Evolutionary conservation across 352 stramenopile genomes (phyloP).

Genomic region (Pythium myriotylum): DNA sequence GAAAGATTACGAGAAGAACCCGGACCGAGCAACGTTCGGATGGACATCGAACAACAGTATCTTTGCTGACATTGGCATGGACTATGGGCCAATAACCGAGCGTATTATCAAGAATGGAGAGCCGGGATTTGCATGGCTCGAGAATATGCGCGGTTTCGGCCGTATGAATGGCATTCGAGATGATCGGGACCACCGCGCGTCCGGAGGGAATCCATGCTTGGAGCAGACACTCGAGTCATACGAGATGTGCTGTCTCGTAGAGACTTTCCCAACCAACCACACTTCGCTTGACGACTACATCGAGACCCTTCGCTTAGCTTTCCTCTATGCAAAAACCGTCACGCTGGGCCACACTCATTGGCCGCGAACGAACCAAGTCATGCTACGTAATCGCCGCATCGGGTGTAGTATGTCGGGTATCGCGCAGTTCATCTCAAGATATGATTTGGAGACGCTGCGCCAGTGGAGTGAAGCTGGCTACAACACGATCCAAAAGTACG

Average conservation of each 20-base stretch:
- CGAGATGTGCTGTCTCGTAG: conserved; percentile 94
- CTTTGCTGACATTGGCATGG: conserved; percentile 92
- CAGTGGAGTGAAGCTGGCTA: conserved; percentile 90
- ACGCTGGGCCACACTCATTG: conserved; percentile 92
- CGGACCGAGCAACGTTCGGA: conserved; percentile 83
- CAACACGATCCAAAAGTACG: conserved; percentile 71
- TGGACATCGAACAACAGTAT: conserved; percentile 96
- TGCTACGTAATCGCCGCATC: conserved; percentile 92
- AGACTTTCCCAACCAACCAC: conserved; percentile 92
- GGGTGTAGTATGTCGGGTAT: conserved; percentile 93
- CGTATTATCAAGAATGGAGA: conserved; percentile 90
- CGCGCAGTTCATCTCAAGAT: conserved; percentile 89
- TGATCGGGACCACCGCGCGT: conserved; percentile 76
- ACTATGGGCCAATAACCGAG: conserved; percentile 87
- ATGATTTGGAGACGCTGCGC: conserved; percentile 80
- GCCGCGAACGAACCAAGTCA: conserved; percentile 91
- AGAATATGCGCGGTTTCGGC: conserved; percentile 92
- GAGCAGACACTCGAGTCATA: conserved; percentile 93
- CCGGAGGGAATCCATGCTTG: conserved; percentile 91
- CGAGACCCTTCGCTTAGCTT: conserved; percentile 86
- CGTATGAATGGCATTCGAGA: conserved; percentile 89
- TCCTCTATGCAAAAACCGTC: conserved; percentile 95
- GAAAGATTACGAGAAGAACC: conserved; percentile 92
- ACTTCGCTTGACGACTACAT: conserved; percentile 87
- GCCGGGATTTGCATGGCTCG: conserved; percentile 93